Base-by-base conservation (phyloP, 108 stramenopile genomes). In the Nitzschia putrida region DNA sequence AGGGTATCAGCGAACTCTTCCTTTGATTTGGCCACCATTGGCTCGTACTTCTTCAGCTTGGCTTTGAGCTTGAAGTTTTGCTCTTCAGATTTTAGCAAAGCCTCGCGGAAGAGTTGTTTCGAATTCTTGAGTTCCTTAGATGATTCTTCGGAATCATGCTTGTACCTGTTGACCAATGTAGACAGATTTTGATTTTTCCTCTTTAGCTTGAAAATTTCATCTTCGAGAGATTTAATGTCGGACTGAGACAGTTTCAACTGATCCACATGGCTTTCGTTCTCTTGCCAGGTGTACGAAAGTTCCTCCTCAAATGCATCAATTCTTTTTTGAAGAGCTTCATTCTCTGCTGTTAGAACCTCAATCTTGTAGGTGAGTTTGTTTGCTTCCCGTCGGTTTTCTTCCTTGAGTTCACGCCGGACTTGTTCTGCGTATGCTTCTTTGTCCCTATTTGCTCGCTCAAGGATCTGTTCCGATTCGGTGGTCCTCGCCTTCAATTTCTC, bases 201-300 rank as follows among this genome's bases (percentile, higher is more conserved):
- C 18, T 69, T 68, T 3, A 69, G 54, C 54, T 69, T 76, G 23
- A 69, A 61, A 7, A 40, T 63, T 43, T 76, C 74, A 64, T 60
- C 61, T 39, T 76, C 58, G 1, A 55, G 45, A 37, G 53, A 21
- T 57, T 76, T 61, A 13, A 76, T 23, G 39, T 57, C 58, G 7
- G 53, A 34, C 21, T 69, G 22, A 9, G 20, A 45, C 0, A 10
- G 34, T 22, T 56, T 64, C 22, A 69, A 41, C 25, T 76, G 60
- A 14, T 61, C 45, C 14, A 64, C 61, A 39, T 54, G 21, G 13
- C 20, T 69, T 10, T 43, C 39, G 39, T 76, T 57, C 24, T 64
- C 67, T 47, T 69, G 22, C 44, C 67, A 23, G 0, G 52, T 42
- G 4, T 26, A 8, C 13, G 22, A 41, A 2, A 64, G 20, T 45